These are phyloP conservation scores for Chytriomyces sp. DNA, from an alignment of 192 early-diverging fungal genomes.

Conservation along the genomic window DNA sequence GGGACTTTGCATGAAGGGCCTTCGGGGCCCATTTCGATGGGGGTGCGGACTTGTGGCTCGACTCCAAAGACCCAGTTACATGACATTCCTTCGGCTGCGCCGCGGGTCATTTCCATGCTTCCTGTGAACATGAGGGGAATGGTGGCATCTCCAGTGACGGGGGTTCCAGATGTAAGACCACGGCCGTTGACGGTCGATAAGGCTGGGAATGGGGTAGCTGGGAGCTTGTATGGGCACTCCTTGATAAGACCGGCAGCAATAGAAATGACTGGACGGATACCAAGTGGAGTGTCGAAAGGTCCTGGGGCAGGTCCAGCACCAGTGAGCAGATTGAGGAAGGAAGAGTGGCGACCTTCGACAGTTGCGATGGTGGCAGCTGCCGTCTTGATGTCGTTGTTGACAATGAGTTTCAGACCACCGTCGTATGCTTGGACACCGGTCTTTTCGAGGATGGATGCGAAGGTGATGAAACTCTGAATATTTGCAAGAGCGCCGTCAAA, in stretches of 20 bases:
- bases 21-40: not conserved
- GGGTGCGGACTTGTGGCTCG: slow-evolving; percentile 1
- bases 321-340: slow-evolving; percentile 53
- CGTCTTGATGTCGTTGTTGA: slow-evolving; percentile 47
- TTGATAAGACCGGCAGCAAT: slow-evolving; percentile 57
- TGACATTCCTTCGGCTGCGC: not conserved
- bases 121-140: not conserved
- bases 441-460: slow-evolving; percentile 53
- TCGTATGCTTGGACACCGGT: slow-evolving; percentile 61
- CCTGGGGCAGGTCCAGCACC: slow-evolving; percentile 36
- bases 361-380: slow-evolving; percentile 60
- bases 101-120: not conserved
- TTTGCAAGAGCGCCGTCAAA: slow-evolving; percentile 43
- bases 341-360: slow-evolving; percentile 60
- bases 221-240: slow-evolving; percentile 47
- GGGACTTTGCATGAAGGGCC: slow-evolving; percentile 13
- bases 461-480: slow-evolving; percentile 47
- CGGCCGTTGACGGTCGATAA: slow-evolving; percentile 16
- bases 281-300: slow-evolving; percentile 57
- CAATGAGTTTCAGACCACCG: slow-evolving; percentile 51
- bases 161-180: not conserved
- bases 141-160: not conserved
- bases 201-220: slow-evolving; percentile 43
- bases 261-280: slow-evolving; percentile 47
- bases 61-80: slow-evolving; percentile 29